phyloP scores from a whole-genome alignment of 176 grass and related monocot genomes.

The Musa itinerans region DNA sequence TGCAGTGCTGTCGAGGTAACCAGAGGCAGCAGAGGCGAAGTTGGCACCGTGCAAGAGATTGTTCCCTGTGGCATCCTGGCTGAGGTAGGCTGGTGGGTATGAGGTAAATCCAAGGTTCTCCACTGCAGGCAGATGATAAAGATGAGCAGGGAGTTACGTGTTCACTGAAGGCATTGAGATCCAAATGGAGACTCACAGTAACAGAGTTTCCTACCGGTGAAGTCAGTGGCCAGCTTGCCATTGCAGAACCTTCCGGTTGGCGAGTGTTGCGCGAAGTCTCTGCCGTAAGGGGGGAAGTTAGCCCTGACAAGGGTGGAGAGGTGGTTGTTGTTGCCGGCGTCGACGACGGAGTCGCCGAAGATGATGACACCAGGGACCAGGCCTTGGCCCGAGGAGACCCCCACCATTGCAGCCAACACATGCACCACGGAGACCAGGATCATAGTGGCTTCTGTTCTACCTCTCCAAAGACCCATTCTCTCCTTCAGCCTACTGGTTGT shows the following conservation, averaged over 20 bases:
- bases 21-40: conserved; percentile 78
- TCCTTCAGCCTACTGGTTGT: neutral
- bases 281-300: conserved; percentile 85
- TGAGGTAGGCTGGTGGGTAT: conserved; percentile 79
- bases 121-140: conserved; percentile 28
- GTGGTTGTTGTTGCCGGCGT: conserved; percentile 91
- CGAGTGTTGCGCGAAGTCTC: conserved; percentile 61
- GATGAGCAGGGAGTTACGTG: neutral
- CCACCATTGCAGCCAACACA: conserved; percentile 17
- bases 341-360: conserved; percentile 91
- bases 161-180: neutral
- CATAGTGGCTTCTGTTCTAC: neutral
- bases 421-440: conserved; percentile 8
- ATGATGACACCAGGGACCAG: conserved; percentile 88
- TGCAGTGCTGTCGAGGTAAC: conserved; percentile 75
- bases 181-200: no score
- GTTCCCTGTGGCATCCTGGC: conserved; percentile 53
- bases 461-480: neutral
- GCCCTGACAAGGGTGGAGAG: conserved; percentile 71
- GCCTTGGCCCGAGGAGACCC: conserved; percentile 39
- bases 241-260: conserved; percentile 93
- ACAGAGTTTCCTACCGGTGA: conserved; percentile 40
- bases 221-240: conserved; percentile 93
- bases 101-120: conserved; percentile 68
- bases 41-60: conserved; percentile 80